A percentile compares a stretch with the other conserved stretches of the same genome.
Conservation (phyloP, 768 basidiomycete species). For the Austroboletus eburneus region DNA sequence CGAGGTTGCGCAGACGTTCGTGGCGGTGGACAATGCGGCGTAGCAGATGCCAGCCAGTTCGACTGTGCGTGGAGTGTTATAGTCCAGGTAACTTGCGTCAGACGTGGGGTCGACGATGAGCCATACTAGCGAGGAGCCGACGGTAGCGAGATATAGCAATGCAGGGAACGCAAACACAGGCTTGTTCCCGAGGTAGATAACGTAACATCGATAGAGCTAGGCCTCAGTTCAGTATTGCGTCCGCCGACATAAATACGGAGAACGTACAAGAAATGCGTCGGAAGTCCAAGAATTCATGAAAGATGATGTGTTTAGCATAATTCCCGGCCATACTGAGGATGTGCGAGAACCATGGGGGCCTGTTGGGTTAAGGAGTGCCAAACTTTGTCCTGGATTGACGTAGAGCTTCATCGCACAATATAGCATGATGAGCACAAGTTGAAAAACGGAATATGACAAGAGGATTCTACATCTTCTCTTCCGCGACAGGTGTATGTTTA, state of each 20-base stretch:
- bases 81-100: background rate
- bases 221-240: background rate
- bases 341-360: background rate
- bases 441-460: background rate
- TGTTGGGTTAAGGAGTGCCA: background rate
- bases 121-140: conserved; percentile 17
- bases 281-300: background rate
- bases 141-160: conserved; percentile 14
- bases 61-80: background rate
- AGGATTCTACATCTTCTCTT: background rate
- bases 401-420: background rate
- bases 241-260: background rate
- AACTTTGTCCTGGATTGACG: background rate
- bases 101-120: background rate
- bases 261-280: background rate
- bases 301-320: background rate
- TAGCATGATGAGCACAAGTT: background rate
- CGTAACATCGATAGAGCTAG: conserved; percentile 22
- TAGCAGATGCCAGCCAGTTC: background rate
- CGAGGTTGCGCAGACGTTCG: conserved; percentile 12
- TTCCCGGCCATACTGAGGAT: background rate
- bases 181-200: conserved; percentile 12
- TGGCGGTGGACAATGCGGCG: conserved; percentile 13
- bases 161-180: background rate
- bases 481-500: background rate